Conservation (phyloP, 1,139 yeast species). For the Yamadazyma jaroonii region DNA sequence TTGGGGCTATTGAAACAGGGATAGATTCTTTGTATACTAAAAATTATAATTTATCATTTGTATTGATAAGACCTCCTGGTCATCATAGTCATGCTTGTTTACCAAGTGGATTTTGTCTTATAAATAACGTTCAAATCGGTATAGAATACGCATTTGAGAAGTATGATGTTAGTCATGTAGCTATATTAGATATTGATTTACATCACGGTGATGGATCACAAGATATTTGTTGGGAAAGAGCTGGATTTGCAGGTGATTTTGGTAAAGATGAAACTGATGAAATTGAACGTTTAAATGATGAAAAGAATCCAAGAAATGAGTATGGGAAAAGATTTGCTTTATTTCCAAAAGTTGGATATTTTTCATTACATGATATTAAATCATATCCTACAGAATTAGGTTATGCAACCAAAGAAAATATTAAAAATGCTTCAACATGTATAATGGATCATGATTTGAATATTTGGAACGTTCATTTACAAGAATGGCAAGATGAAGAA, state of each 20-base stretch:
- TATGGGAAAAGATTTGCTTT: constrained; percentile 53
- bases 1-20: constrained; percentile 76
- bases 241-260: constrained; percentile 56
- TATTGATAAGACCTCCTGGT: constrained; percentile 80
- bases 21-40: constrained; percentile 53
- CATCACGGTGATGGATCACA: constrained; percentile 96
- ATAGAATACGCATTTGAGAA: constrained; percentile 71
- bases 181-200: constrained; percentile 76
- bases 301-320: constrained; percentile 41
- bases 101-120: constrained; percentile 84
- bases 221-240: constrained; percentile 81
- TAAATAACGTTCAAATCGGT: constrained; percentile 81
- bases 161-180: constrained; percentile 75
- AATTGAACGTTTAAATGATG: constrained; percentile 21
- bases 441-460: constrained; percentile 75
- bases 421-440: constrained; percentile 79
- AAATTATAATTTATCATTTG: constrained; percentile 59
- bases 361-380: constrained; percentile 81
- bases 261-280: constrained; percentile 46
- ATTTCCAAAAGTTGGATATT: constrained; percentile 73
- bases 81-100: constrained; percentile 85
- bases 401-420: constrained; percentile 67
- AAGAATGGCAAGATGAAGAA: constrained; percentile 58
- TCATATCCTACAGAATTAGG: constrained; percentile 85
- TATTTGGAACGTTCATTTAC: constrained; percentile 83